phyloP scores from a whole-genome alignment of 768 basidiomycete species.

The Chlorophyllum brunneum region DNA sequence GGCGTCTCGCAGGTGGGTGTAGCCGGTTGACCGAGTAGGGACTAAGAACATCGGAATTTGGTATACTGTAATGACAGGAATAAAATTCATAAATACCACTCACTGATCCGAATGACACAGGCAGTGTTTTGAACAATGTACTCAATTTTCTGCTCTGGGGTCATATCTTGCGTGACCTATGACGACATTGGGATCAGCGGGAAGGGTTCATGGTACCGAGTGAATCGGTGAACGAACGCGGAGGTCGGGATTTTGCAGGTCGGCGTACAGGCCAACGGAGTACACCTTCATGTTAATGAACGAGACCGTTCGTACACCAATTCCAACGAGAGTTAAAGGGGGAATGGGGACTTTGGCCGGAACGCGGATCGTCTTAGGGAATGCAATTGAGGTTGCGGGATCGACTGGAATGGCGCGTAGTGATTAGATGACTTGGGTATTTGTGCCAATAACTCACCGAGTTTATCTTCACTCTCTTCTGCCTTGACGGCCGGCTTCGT shows the following conservation, averaged over 20 bases:
- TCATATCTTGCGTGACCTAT: constrained; percentile 53
- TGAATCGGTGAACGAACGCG: constrained; percentile 34
- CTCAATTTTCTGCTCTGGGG: constrained; percentile 66
- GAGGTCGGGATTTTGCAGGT: constrained; percentile 62
- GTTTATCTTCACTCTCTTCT: constrained; percentile 12
- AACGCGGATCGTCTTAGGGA: constrained; percentile 62
- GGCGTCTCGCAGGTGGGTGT: constrained; percentile 77
- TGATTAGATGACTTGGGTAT: not conserved
- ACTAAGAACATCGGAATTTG: constrained; percentile 38
- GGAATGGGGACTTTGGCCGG: constrained; percentile 62
- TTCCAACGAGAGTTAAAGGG: constrained; percentile 68
- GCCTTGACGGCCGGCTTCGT: constrained; percentile 3
- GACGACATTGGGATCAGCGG: constrained; percentile 1
- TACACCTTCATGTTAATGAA: constrained; percentile 89
- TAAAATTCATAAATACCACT: constrained; percentile 14
- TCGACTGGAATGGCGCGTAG: constrained; percentile 44
- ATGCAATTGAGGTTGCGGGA: constrained; percentile 68
- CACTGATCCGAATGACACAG: constrained; percentile 74
- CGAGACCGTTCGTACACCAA: constrained; percentile 86
- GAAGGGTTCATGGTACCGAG: not conserved
- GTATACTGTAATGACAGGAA: not conserved
- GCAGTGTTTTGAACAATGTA: constrained; percentile 64
- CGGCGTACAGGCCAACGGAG: constrained; percentile 87
- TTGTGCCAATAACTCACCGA: constrained; percentile 17
- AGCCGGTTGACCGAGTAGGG: constrained; percentile 76